A percentile compares a stretch with the other conserved stretches of the same genome.
These are phyloP conservation scores for Fraxinus ornus DNA, from an alignment of 305 asterid species.

Conservation along the genomic window DNA sequence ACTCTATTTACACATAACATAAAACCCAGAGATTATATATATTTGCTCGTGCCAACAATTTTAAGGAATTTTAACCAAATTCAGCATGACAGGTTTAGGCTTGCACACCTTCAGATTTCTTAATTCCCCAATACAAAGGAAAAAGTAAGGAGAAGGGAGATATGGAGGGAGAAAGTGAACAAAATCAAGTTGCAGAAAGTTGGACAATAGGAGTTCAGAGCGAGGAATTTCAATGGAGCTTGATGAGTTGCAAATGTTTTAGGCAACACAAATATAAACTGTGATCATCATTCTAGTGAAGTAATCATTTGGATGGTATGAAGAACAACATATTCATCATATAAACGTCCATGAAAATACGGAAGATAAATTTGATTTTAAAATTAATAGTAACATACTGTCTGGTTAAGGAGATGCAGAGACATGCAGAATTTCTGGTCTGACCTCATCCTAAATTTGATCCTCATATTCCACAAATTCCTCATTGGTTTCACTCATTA, in stretches of 20 bases:
- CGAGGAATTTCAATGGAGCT: not conserved
- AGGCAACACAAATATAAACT: not conserved
- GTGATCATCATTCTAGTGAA: not conserved
- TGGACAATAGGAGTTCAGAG: not conserved
- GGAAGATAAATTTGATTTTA: not conserved
- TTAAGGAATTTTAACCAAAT: constrained; percentile 1
- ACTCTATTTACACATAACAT: not conserved
- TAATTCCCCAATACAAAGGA: not conserved
- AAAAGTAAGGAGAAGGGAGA: not conserved
- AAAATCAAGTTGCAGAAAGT: not conserved
- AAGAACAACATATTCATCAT: not conserved
- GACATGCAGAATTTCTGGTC: not conserved
- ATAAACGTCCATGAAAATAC: not conserved
- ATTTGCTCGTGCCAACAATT: not conserved
- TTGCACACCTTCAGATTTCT: not conserved
- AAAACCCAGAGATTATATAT: not conserved
- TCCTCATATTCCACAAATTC: not conserved
- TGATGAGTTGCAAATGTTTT: not conserved
- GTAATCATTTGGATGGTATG: not conserved
- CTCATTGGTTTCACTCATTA: not conserved
- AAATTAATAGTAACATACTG: not conserved
- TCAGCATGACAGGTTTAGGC: not conserved
- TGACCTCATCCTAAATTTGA: not conserved
- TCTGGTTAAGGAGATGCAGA: not conserved
- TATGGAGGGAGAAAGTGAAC: not conserved